Percentiles rank a stretch among this genome's conserved stretches.
These are phyloP conservation scores for Metschnikowia dekortorum DNA, from an alignment of 805 yeast species.

Conservation along the genomic window DNA sequence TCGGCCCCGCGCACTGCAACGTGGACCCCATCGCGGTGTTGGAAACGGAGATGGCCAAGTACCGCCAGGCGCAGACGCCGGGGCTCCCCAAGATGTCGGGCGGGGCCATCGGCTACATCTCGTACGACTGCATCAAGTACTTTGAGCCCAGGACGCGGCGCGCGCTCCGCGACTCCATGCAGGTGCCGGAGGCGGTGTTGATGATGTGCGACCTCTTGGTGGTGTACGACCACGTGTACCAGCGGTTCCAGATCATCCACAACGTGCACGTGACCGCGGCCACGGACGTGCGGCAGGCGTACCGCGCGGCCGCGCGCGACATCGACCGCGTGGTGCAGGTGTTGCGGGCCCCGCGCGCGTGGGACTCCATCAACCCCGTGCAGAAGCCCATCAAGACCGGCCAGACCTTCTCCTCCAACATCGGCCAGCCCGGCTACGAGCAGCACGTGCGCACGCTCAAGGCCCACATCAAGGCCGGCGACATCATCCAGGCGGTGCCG, in stretches of 20 bases:
- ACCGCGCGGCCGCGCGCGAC: conserved; percentile 49
- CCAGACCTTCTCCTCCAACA: conserved; percentile 77
- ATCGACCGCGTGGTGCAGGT: conserved; percentile 53
- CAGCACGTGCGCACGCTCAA: conserved; percentile 70
- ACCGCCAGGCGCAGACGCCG: conserved; percentile 70
- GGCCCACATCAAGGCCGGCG: conserved; percentile 82
- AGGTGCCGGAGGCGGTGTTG: conserved; percentile 86
- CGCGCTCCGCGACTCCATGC: conserved; percentile 68
- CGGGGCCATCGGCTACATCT: conserved; percentile 94
- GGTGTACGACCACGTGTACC: conserved; percentile 92
- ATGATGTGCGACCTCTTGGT: conserved; percentile 89
- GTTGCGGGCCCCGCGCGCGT: conserved; percentile 42
- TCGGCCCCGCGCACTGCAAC: conserved; percentile 33
- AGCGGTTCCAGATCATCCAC: conserved; percentile 84
- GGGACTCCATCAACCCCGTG: conserved; percentile 54
- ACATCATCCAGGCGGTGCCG: conserved; percentile 96
- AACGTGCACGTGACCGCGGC: conserved; percentile 52
- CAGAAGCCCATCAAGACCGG: conserved; percentile 68
- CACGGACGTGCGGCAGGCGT: conserved; percentile 36
- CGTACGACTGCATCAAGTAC: conserved; percentile 94
- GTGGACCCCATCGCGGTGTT: conserved; percentile 76
- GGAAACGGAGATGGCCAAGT: conserved; percentile 65
- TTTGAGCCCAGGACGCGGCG: conserved; percentile 89
- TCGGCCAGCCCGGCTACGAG: conserved; percentile 94
- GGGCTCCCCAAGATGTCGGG: conserved; percentile 84